Evolutionary conservation across 2,329 filamentous ascomycete species (phyloP), one percentile per base, ranked within the genome.

Genomic region (Diplocarpon rosae): DNA sequence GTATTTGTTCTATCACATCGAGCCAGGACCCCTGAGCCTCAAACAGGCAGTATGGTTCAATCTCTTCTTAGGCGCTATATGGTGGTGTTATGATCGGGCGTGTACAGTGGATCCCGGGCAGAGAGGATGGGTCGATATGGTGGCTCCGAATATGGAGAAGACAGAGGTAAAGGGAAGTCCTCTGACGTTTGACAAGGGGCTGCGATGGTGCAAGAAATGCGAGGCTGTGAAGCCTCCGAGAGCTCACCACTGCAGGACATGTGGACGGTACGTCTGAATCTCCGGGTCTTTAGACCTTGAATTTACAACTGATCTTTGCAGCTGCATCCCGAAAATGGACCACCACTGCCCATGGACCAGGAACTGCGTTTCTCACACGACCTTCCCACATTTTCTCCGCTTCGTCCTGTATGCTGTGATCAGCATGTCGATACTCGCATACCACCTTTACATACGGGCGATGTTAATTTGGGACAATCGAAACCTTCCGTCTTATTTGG

Each of bases 261-360:
- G 85, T 66, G 69, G 69, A 52, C 76, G 80, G 73, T 71, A 56
- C 20, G 20, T 24, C 20, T 24, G 20, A 24, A 47, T n/a, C 34
- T 31, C 32, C 24, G 29, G 14, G 29, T 20, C 20, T 16, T 16
- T 7, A 38, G 12, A 29, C 15, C 6, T 14, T 8, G 20, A 39
- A 15, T 24, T 9, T 30, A 39, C 2, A 27, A 31, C 42, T 55
- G 17, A 51, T 42, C 14, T 28, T n/a, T 24, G 1, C 17, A 71
- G 69, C 55, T 88, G 84, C 63, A 75, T 88, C 39, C 81, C 83
- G 31, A 83, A 78, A 64, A 89, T 89, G 84, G 84, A 89, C 65
- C 83, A 88, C 65, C 85, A 93, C 66, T 92, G 85, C 59, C 84
- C 85, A 2, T 92, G 85, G 85, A 90, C 84, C 3, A 69, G 66